These are phyloP conservation scores for Elongisporangium senticosum DNA, from an alignment of 352 stramenopile species.

Conservation along the genomic window DNA sequence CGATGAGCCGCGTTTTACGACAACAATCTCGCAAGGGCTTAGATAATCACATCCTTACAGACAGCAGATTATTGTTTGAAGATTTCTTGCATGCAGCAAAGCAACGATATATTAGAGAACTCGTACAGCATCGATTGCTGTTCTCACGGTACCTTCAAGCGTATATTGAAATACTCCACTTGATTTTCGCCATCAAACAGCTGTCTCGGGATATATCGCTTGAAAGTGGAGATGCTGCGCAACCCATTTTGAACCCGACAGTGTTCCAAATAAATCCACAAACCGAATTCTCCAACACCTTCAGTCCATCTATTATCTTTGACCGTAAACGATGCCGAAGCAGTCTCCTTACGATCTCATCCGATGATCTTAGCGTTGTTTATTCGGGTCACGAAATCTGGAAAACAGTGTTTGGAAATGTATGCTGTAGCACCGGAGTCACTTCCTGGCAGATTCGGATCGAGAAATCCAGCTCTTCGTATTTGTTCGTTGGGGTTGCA, in stretches of 20 bases:
- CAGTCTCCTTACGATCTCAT: constrained; percentile 48
- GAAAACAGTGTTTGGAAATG: constrained; percentile 77
- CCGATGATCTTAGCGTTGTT: constrained; percentile 54
- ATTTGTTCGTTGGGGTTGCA: constrained; percentile 97
- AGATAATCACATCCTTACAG: constrained; percentile 7
- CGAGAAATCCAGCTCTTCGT: constrained; percentile 93
- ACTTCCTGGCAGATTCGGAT: constrained; percentile 87
- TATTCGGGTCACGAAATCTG: constrained; percentile 86
- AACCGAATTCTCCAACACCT: background rate
- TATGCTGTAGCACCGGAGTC: constrained; percentile 64
- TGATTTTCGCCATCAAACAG: constrained; percentile 7
- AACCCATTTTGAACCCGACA: background rate
- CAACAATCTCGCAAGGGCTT: background rate
- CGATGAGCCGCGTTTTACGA: constrained; percentile 38
- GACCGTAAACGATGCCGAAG: constrained; percentile 68
- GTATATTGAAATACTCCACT: constrained; percentile 52
- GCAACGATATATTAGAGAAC: constrained; percentile 44
- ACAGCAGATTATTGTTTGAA: constrained; percentile 11
- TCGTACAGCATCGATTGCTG: constrained; percentile 47
- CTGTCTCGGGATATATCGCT: background rate
- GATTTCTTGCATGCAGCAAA: constrained; percentile 47
- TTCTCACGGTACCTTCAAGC: constrained; percentile 72
- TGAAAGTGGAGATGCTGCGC: background rate
- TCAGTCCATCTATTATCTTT: constrained; percentile 22
- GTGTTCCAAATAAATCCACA: background rate